Evolutionary conservation across 1,139 yeast species (phyloP).

Genomic region (Pneumocystis carinii): DNA sequence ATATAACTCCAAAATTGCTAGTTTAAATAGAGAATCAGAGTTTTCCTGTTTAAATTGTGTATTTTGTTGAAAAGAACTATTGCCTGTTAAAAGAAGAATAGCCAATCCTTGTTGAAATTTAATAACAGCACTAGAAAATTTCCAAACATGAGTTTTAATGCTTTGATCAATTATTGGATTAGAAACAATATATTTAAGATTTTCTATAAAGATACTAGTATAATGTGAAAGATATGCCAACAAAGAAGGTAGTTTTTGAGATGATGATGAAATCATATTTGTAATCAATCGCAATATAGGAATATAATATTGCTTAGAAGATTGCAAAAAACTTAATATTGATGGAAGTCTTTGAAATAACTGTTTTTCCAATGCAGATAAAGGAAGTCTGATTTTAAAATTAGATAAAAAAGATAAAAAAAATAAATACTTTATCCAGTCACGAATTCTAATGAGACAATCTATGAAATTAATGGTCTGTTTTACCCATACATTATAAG

Average conservation of each 20-base stretch:
- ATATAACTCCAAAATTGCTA: not conserved
- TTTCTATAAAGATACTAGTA: not conserved
- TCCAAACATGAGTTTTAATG: conserved; percentile 4
- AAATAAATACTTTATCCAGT: not conserved
- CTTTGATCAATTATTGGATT: conserved; percentile 2
- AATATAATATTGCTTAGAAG: not conserved
- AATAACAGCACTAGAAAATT: conserved; percentile 4
- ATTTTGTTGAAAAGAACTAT: not conserved
- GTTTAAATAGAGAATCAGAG: not conserved
- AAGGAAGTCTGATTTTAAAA: not conserved
- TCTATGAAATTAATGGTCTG: not conserved
- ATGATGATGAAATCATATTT: not conserved
- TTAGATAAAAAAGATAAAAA: not conserved
- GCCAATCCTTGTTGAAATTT: conserved; percentile 6
- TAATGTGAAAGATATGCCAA: conserved; percentile 3
- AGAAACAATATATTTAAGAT: not conserved
- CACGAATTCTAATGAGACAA: not conserved
- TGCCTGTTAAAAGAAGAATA: conserved; percentile 5
- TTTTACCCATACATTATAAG: not conserved
- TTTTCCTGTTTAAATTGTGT: not conserved
- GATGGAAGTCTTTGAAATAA: not conserved
- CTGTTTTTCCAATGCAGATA: not conserved
- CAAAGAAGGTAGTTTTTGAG: conserved; percentile 1
- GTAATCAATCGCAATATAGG: not conserved
- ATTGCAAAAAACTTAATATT: not conserved